Conservation (phyloP, 352 stramenopile species). For the Aphanomyces euteiches region DNA sequence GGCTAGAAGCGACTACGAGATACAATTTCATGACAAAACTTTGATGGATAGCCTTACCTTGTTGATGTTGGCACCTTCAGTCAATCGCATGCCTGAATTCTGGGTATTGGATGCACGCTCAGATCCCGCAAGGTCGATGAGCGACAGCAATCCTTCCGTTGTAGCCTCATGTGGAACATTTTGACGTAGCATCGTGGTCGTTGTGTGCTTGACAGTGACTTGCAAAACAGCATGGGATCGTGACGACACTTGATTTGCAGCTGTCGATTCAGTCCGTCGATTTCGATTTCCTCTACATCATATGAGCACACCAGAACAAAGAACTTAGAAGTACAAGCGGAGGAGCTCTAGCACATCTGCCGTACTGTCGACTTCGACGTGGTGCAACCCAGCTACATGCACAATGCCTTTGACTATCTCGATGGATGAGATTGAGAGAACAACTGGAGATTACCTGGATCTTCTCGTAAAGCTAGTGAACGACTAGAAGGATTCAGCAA, state of each 20-base stretch:
- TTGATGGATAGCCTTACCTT: constrained; percentile 36
- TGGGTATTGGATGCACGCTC: constrained; percentile 78
- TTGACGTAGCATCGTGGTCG: constrained; percentile 46
- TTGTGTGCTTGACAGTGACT: constrained; percentile 59
- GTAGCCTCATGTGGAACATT: constrained; percentile 50
- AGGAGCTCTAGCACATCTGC: constrained; percentile 50
- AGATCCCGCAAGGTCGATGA: constrained; percentile 81
- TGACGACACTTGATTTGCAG: constrained; percentile 75
- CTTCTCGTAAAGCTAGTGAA: constrained; percentile 44
- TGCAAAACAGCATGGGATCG: constrained; percentile 82
- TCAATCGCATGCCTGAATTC: constrained; percentile 58
- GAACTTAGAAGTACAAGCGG: constrained; percentile 32
- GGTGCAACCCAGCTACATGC: constrained; percentile 50
- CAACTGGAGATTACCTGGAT: constrained; percentile 36
- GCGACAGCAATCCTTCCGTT: constrained; percentile 68
- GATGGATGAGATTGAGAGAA: constrained; percentile 8
- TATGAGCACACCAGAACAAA: neutral
- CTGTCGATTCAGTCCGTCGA: constrained; percentile 63
- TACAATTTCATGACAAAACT: neutral
- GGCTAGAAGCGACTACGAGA: constrained; percentile 54
- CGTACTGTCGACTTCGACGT: constrained; percentile 47
- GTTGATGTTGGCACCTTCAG: constrained; percentile 65
- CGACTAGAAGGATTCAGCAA: constrained; percentile 59
- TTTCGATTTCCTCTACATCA: constrained; percentile 45
- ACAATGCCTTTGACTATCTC: constrained; percentile 45